Percentiles rank a stretch among this genome's conserved stretches.
Evolutionary conservation across 2,329 filamentous ascomycete genomes (phyloP).

Genomic region (Incumbomyces lentus): DNA sequence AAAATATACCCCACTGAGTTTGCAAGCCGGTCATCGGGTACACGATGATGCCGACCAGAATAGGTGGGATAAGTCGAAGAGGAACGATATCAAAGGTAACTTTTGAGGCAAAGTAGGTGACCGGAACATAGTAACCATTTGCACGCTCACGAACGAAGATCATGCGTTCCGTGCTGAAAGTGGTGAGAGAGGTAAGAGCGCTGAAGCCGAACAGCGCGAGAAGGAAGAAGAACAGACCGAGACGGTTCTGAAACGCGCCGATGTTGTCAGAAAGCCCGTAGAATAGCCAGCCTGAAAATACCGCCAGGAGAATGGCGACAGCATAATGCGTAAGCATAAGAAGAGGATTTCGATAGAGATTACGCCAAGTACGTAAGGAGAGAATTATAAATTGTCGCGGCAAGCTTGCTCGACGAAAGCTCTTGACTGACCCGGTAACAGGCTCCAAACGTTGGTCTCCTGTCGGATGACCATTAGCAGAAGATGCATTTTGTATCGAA

Average conservation of each 20-base stretch:
- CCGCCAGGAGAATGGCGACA: slow-evolving; percentile 86
- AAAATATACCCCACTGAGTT: slow-evolving; percentile 70
- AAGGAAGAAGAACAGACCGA: slow-evolving; percentile 96
- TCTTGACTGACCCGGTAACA: slow-evolving; percentile 50
- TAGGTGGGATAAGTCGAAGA: slow-evolving; percentile 82
- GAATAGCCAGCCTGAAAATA: slow-evolving; percentile 90
- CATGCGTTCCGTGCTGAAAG: slow-evolving; percentile 82
- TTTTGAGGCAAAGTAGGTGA: slow-evolving; percentile 91
- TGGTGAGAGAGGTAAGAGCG: slow-evolving; percentile 83
- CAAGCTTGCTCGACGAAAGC: slow-evolving; percentile 72
- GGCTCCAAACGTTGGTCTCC: slow-evolving; percentile 35
- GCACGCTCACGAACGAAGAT: slow-evolving; percentile 88
- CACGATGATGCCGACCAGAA: slow-evolving; percentile 89
- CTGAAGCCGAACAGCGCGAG: slow-evolving; percentile 94
- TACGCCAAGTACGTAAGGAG: slow-evolving; percentile 87
- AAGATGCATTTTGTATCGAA: slow-evolving; percentile 53
- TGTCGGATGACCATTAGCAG: slow-evolving; percentile 57
- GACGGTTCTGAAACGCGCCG: slow-evolving; percentile 90
- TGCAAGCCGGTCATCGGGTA: slow-evolving; percentile 97
- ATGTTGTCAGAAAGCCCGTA: slow-evolving; percentile 95
- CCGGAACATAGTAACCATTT: slow-evolving; percentile 89
- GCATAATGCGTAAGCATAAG: slow-evolving; percentile 98
- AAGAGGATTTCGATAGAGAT: slow-evolving; percentile 94
- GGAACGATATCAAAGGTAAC: slow-evolving; percentile 98
- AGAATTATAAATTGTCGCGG: slow-evolving; percentile 77